phyloP scores from a whole-genome alignment of 345 rosid genomes.

The Populus nigra region DNA sequence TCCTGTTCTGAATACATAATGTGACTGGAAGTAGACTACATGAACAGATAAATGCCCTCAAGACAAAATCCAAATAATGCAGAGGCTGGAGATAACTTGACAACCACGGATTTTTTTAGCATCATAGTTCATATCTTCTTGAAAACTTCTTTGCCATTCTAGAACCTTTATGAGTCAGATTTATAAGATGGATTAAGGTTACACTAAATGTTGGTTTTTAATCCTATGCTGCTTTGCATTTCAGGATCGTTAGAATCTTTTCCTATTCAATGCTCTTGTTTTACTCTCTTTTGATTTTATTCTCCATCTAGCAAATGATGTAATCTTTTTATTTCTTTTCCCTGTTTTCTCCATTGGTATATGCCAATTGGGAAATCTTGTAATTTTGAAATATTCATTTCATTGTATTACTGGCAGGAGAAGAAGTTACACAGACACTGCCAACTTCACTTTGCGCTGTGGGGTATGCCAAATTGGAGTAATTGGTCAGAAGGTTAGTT shows the following conservation, averaged over 20 bases:
- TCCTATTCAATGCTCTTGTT: neutral
- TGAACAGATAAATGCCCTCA: neutral
- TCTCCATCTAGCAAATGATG: neutral
- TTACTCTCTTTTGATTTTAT: neutral
- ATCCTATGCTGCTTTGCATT: neutral
- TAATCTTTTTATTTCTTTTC: neutral
- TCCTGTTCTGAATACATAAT: neutral
- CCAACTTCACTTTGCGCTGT: constrained; percentile 84
- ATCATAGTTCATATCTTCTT: neutral
- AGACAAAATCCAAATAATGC: neutral
- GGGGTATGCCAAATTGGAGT: constrained; percentile 96
- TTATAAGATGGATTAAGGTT: neutral
- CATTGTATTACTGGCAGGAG: constrained; percentile 43
- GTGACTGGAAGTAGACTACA: neutral
- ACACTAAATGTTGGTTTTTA: neutral
- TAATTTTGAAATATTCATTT: neutral
- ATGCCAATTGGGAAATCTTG: neutral
- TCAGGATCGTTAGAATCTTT: neutral
- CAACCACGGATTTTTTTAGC: neutral
- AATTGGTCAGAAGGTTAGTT: constrained; percentile 74
- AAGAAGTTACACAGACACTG: constrained; percentile 74
- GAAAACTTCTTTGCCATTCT: neutral
- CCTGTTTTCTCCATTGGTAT: neutral
- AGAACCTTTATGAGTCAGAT: neutral
- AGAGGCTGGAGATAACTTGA: neutral